Evolutionary conservation across 257 asterid genomes (phyloP), one percentile per base, ranked within the genome.

Genomic region (Capsicum chinense): DNA sequence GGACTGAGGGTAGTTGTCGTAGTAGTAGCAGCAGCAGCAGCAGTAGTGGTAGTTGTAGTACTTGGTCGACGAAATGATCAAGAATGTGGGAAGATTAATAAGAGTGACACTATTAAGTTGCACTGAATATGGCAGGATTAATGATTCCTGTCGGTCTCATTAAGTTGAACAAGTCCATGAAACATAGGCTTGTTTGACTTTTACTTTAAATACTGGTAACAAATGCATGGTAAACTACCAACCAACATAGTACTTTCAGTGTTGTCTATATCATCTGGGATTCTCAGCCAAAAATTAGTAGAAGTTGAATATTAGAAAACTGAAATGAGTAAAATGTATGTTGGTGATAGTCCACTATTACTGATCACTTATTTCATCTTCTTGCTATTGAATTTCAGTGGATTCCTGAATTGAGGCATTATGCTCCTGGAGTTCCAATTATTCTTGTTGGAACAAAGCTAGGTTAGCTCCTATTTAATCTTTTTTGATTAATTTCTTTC

Each of bases 401-500:
- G 99, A 89, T 94, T 90, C 97, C 97, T 88, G 99, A 95, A 83
- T 83, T 95, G 92, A 91, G 95, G 93, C 98, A 94, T 89, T 94
- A 93, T 88, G 97, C 97, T 86, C 95, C 97, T 58, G 97, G 95
- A 71, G 95, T 94, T 64, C 99, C 99, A 68, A 89, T 95, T 60
- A 88, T 95, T 88, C 97, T 95, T 82, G 99, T 95, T 66, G 99
- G 99, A 84, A 94, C 99, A 62, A 94, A 95, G 91, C 97, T 92
- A 78, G 99, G 99, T 95, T 16, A 87, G 95, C 33, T 88, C 86
- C 64, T 69, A 60, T 82, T 86, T 60, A 79, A 80, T 76, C 26
- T 52, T 52, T 7, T 76, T 76, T 76, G 21, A 52, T 76, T 21
- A 14, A 26, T 48, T 50, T 48, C 48, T 26, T 70, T 76, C 63